Percentiles rank a stretch among this genome's conserved stretches.
phyloP scores from a whole-genome alignment of 2,329 filamentous ascomycete species.

The Pyrenophora graminea region DNA sequence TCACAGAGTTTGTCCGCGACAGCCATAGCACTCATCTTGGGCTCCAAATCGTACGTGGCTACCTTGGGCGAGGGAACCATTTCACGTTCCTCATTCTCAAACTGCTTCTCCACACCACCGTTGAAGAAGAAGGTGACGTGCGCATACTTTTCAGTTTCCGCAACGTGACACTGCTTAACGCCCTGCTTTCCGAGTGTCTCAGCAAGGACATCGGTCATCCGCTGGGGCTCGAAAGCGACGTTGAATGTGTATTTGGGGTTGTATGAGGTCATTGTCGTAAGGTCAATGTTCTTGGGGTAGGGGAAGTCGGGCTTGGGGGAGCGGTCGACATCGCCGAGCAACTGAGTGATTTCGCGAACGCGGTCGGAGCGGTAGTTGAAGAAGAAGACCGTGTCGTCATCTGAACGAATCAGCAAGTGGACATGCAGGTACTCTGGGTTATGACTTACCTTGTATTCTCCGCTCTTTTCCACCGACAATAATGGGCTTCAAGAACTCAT shows the following conservation, averaged over 20 bases:
- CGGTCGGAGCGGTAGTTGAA: slow-evolving; percentile 99
- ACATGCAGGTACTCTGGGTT: slow-evolving; percentile 34
- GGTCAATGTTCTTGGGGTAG: slow-evolving; percentile 83
- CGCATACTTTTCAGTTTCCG: slow-evolving; percentile 99
- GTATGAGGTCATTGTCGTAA: slow-evolving; percentile 99
- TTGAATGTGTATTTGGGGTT: slow-evolving; percentile 93
- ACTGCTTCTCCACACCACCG: slow-evolving; percentile 95
- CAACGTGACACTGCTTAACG: slow-evolving; percentile 91
- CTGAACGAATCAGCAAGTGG: slow-evolving; percentile 52
- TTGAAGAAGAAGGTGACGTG: slow-evolving; percentile 99
- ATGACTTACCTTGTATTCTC: slow-evolving; percentile 73
- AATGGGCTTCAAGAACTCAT: slow-evolving; percentile 98
- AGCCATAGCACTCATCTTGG: slow-evolving; percentile 91
- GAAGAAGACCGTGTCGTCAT: slow-evolving; percentile 95
- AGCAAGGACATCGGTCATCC: slow-evolving; percentile 97
- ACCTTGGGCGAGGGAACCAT: slow-evolving; percentile 95
- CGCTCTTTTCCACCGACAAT: slow-evolving; percentile 85
- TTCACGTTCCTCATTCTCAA: slow-evolving; percentile 87
- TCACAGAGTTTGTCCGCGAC: slow-evolving; percentile 90
- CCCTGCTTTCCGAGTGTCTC: slow-evolving; percentile 92
- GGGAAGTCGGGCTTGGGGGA: slow-evolving; percentile 88
- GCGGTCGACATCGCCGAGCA: slow-evolving; percentile 89
- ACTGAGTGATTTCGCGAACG: slow-evolving; percentile 92
- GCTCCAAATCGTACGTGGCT: slow-evolving; percentile 90
- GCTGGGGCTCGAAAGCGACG: slow-evolving; percentile 89